Conservation (phyloP, 495 filamentous ascomycete species). For the Lindgomyces ingoldianus region DNA sequence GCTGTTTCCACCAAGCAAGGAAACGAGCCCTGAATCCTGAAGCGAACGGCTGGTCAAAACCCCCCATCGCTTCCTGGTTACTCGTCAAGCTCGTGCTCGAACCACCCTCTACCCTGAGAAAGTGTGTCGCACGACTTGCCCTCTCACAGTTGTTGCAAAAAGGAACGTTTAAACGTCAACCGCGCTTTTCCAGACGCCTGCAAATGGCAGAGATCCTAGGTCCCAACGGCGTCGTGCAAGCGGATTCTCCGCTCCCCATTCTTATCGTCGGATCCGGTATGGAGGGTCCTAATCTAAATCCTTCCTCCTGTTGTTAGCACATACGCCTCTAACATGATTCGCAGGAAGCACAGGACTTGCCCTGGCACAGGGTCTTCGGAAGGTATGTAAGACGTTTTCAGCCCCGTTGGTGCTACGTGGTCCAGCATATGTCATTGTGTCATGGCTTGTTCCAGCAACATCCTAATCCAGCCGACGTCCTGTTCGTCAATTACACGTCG, state of each 20-base stretch:
- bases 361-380: conserved; percentile 32
- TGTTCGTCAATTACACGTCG: background rate
- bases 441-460: background rate
- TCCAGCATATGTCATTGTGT: background rate
- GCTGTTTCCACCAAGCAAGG: too few relatives aligned
- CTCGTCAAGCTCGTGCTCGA: too few relatives aligned
- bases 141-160: too few relatives aligned
- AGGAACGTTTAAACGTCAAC: too few relatives aligned
- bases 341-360: conserved; percentile 37
- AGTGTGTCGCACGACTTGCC: too few relatives aligned
- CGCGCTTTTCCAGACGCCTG: background rate
- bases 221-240: background rate
- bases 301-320: background rate
- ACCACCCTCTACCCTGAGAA: too few relatives aligned
- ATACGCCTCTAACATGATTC: background rate
- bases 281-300: background rate
- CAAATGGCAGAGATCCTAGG: background rate
- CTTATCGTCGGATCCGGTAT: conserved; percentile 36
- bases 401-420: background rate
- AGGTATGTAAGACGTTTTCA: conserved; percentile 27
- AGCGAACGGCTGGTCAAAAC: too few relatives aligned
- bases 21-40: too few relatives aligned
- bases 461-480: background rate
- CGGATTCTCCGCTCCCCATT: conserved; percentile 12
- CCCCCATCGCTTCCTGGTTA: too few relatives aligned